Base-by-base conservation (phyloP, 495 filamentous ascomycete genomes). In the Aspergillus sclerotioniger region DNA sequence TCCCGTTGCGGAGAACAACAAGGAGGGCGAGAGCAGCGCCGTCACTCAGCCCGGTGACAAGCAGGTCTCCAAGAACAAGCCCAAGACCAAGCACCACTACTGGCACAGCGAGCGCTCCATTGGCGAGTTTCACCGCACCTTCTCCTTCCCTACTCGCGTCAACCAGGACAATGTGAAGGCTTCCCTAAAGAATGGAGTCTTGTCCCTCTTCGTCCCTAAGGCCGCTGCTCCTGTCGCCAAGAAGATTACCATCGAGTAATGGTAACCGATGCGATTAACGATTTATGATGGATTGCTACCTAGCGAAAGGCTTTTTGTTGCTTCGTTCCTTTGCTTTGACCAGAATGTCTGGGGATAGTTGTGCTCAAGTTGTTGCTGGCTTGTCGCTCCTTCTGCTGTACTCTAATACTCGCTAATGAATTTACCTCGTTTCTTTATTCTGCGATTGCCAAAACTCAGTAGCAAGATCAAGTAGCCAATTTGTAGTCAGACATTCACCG, bases 51-150 rank as follows among this genome's bases (percentile, higher is more conserved):
- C 52, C 13, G 52, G 49, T 35, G 53, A 65, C 28, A 60, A 61
- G 51, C 51, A 53, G n/a, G 56, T 54, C 55, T 25, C 25, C 25
- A 2, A 25, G 25, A 57, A 33, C 52, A 51, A n/a, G 62, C 61
- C 13, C 12, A 53, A 64, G 73, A 67, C 43, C 53, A 66, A 62
- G 29, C 71, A 79, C 63, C 87, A 82, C 72, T 96, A 86, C 80
- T 96, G 90, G 91, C 82, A 91, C 55, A 82, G 78, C 50, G 93
- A 98, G 81, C 90, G 93, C 70, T 85, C 79, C 7, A 73, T 91
- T 51, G 93, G 92, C 67, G 81, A 89, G 60, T 98, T 97, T 83
- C 80, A 84, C 52, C 86, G 92, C 64, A 79, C 76, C 56, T 96
- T 98, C 81, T 81, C 68, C 62, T 96, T 98, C 83, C 87, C 92